Evolutionary conservation across 371 early-diverging fungal genomes (phyloP).

Genomic region (Mortierella sp.): DNA sequence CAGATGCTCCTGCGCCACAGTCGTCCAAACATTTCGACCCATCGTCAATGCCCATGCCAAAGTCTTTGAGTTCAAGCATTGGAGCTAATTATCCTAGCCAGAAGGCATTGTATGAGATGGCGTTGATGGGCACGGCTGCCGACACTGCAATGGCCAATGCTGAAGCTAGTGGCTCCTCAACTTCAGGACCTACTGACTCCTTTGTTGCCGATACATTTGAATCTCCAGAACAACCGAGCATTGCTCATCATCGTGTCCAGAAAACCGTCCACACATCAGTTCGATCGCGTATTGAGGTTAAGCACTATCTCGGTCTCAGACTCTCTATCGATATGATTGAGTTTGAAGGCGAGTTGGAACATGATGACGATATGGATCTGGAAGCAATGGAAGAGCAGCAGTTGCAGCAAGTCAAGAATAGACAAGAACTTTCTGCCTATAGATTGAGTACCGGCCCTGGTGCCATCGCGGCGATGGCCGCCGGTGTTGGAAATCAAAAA

Average conservation of each 20-base stretch:
- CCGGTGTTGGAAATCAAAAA: conserved; percentile 1
- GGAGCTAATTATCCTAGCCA: neutral
- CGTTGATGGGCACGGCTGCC: conserved; percentile 8
- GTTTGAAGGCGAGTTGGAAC: conserved; percentile 40
- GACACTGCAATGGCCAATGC: neutral
- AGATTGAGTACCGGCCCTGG: neutral
- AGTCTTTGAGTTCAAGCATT: neutral
- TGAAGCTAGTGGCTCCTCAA: neutral
- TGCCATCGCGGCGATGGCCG: neutral
- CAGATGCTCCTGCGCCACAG: conserved; percentile 18
- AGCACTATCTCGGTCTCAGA: conserved; percentile 44
- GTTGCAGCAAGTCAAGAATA: conserved; percentile 28
- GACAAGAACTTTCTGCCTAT: conserved; percentile 34
- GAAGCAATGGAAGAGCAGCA: conserved; percentile 40
- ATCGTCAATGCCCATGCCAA: neutral
- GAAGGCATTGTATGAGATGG: conserved; percentile 14
- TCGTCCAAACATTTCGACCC: neutral
- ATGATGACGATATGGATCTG: conserved; percentile 35
- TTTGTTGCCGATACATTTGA: neutral
- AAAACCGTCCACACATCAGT: conserved; percentile 1
- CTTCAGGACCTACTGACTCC: neutral
- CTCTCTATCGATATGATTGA: conserved; percentile 47
- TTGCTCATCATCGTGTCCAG: conserved; percentile 3
- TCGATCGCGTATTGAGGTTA: conserved; percentile 49
- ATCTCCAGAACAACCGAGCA: no score